Percentiles rank a stretch among this genome's conserved stretches.
phyloP scores from a whole-genome alignment of 345 rosid genomes.

The Raphanus sativus region DNA sequence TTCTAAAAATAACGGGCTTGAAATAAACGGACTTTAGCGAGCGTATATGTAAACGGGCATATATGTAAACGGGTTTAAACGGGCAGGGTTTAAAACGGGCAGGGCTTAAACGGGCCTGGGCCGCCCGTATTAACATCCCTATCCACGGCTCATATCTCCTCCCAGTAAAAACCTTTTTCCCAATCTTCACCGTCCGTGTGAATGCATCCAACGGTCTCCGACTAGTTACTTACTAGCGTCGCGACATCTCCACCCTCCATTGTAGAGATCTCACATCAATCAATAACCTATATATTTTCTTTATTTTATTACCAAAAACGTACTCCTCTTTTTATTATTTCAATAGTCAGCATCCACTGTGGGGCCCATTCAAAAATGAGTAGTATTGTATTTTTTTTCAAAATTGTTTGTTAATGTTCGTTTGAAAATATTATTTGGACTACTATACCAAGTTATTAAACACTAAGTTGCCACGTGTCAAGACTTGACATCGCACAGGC shows the following conservation, averaged over 20 bases:
- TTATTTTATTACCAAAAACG: slow-evolving; percentile 9
- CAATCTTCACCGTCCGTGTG: slow-evolving; percentile 47
- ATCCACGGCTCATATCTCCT: slow-evolving; percentile 73
- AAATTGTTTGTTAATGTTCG: not conserved
- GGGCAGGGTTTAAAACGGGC: too few relatives aligned
- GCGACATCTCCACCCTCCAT: slow-evolving; percentile 53
- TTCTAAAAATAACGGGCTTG: too few relatives aligned
- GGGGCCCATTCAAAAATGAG: slow-evolving; percentile 11
- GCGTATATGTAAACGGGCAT: too few relatives aligned
- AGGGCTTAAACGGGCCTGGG: not conserved
- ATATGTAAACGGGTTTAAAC: too few relatives aligned
- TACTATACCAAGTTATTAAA: slow-evolving; percentile 10
- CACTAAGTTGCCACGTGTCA: slow-evolving; percentile 61
- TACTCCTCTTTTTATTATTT: slow-evolving; percentile 14
- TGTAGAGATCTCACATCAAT: slow-evolving; percentile 20
- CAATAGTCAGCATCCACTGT: slow-evolving; percentile 27
- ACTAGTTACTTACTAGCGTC: slow-evolving; percentile 49
- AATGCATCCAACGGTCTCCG: slow-evolving; percentile 47
- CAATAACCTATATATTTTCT: slow-evolving; percentile 9
- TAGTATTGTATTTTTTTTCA: not conserved
- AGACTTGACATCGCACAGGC: slow-evolving; percentile 44
- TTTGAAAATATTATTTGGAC: slow-evolving; percentile 3
- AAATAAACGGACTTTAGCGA: too few relatives aligned
- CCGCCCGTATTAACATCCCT: too few relatives aligned
- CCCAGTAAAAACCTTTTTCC: slow-evolving; percentile 36